A percentile compares a stretch with the other conserved stretches of the same genome.
Evolutionary conservation across 108 stramenopile species (phyloP).

Genomic region (Schizochytrium sp.): DNA sequence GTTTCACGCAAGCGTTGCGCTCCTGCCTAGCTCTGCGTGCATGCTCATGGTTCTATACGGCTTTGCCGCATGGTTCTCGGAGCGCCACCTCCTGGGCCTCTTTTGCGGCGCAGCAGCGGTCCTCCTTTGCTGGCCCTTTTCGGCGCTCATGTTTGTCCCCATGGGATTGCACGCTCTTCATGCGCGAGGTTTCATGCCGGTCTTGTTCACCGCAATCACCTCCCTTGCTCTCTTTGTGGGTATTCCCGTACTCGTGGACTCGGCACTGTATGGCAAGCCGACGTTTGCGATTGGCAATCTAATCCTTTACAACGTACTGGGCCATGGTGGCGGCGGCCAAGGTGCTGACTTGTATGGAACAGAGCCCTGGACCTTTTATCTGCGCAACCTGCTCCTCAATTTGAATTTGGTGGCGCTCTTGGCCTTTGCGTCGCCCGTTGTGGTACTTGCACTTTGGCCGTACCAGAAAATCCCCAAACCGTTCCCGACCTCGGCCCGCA

Average conservation of each 20-base stretch:
- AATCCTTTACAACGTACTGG: conserved; percentile 41
- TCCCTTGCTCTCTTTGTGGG: background rate
- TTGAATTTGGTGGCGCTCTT: conserved; percentile 60
- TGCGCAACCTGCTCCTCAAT: conserved; percentile 86
- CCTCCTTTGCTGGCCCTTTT: conserved; percentile 93
- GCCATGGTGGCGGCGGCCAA: conserved; percentile 64
- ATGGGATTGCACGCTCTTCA: conserved; percentile 62
- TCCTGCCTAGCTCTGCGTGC: conserved; percentile 68
- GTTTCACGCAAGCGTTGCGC: conserved; percentile 62
- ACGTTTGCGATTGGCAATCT: conserved; percentile 38
- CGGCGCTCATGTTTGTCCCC: conserved; percentile 77
- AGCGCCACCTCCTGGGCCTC: conserved; percentile 45
- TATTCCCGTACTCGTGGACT: background rate
- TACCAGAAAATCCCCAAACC: background rate
- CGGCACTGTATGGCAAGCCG: background rate
- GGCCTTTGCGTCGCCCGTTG: conserved; percentile 31
- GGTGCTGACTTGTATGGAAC: conserved; percentile 79
- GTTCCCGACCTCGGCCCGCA: background rate
- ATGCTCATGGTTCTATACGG: conserved; percentile 54
- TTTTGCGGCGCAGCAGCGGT: conserved; percentile 42
- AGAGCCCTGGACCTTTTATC: conserved; percentile 80
- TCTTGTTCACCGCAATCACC: background rate
- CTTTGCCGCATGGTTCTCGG: conserved; percentile 44
- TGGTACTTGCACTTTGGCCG: background rate
- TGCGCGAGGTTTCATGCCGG: background rate